Percentiles rank a stretch among this genome's conserved stretches.
Evolutionary conservation across 1,284 basidiomycete genomes (phyloP).

Genomic region (Leccinum glutinopallens): DNA sequence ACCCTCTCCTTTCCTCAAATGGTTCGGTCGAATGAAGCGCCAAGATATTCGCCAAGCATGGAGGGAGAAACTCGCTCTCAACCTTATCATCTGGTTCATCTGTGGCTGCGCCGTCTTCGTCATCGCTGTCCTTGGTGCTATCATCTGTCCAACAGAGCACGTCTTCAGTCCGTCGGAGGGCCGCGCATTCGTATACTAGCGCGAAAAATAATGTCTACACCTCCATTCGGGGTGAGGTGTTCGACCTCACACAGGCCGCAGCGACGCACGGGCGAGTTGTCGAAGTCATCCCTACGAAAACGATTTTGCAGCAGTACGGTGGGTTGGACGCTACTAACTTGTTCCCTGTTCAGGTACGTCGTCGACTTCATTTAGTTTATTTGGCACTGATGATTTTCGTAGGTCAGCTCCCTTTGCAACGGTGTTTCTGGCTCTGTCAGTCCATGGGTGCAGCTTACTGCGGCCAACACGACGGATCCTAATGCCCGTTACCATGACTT

Average conservation of each 20-base stretch:
- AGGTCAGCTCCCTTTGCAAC: conserved; percentile 93
- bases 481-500: conserved; percentile 97
- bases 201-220: conserved; percentile 79
- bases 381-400: conserved; percentile 11
- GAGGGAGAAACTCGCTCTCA: conserved; percentile 96
- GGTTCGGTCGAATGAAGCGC: conserved; percentile 88
- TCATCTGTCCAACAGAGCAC: conserved; percentile 95
- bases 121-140: conserved; percentile 83
- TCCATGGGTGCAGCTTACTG: conserved; percentile 82
- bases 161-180: conserved; percentile 81
- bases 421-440: conserved; percentile 81
- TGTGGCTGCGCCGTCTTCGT: conserved; percentile 90
- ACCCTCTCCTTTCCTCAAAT: conserved; percentile 68
- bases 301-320: conserved; percentile 77
- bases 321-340: conserved; percentile 76
- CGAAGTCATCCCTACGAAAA: conserved; percentile 73
- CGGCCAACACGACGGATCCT: conserved; percentile 78
- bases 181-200: conserved; percentile 65
- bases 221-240: conserved; percentile 91
- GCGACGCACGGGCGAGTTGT: conserved; percentile 70
- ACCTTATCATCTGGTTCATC: conserved; percentile 95
- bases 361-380: not conserved
- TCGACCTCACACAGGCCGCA: conserved; percentile 70
- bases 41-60: conserved; percentile 94
- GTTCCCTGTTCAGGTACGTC: conserved; percentile 89